Conservation (phyloP, 495 filamentous ascomycete species). For the Hypoxylon trugodes region DNA sequence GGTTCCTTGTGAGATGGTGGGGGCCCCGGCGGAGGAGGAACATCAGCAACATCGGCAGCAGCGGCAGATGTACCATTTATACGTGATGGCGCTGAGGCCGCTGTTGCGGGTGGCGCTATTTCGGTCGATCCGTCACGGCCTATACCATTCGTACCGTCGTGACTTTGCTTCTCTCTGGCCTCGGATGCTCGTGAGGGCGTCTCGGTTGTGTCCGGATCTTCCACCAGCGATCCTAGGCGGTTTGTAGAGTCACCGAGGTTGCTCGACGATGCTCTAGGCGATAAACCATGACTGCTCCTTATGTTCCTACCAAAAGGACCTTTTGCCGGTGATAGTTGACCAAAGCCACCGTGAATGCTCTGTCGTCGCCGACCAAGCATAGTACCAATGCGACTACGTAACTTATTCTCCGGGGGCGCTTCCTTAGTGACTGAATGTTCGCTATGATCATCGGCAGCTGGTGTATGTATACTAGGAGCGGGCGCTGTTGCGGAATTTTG, state of each 20-base stretch:
- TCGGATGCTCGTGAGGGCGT: constrained; percentile 41
- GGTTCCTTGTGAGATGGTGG: constrained; percentile 55
- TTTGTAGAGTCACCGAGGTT: constrained; percentile 63
- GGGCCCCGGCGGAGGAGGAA: constrained; percentile 56
- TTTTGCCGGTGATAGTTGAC: constrained; percentile 55
- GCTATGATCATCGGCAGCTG: constrained; percentile 63
- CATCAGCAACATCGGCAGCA: constrained; percentile 50
- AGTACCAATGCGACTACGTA: constrained; percentile 78
- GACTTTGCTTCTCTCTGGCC: constrained; percentile 45
- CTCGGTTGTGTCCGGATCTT: constrained; percentile 52
- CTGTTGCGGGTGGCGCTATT: constrained; percentile 28
- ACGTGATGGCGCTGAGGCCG: constrained; percentile 42
- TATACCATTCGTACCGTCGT: constrained; percentile 57
- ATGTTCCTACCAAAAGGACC: constrained; percentile 61
- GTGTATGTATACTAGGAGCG: constrained; percentile 34
- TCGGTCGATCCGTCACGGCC: constrained; percentile 43
- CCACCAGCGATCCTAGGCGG: constrained; percentile 59
- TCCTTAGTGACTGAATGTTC: constrained; percentile 66
- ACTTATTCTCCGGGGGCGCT: constrained; percentile 59
- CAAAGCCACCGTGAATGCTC: constrained; percentile 63
- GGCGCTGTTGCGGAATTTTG: constrained; percentile 40
- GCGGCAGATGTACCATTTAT: constrained; percentile 52
- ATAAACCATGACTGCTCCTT: constrained; percentile 59
- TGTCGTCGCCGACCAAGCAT: constrained; percentile 74
- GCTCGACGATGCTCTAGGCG: constrained; percentile 62